phyloP scores from a whole-genome alignment of 2,329 filamentous ascomycete genomes.

The Pseudogymnoascus sp. region DNA sequence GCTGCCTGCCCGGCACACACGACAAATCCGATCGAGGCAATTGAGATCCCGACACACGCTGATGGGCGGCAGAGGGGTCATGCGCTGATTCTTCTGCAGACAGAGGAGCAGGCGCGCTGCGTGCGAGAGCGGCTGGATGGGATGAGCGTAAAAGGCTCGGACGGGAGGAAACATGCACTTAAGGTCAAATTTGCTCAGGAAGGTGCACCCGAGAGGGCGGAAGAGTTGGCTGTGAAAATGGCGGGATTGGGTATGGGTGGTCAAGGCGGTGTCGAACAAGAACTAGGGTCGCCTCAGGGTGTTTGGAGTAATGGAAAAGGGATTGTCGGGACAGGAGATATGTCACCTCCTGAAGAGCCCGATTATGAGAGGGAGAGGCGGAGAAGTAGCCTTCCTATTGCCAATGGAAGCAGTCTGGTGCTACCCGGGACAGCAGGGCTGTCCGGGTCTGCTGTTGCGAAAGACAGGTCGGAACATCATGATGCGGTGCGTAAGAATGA shows the following conservation, averaged over 20 bases:
- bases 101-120: background rate
- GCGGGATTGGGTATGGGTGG: background rate
- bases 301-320: background rate
- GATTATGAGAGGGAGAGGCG: background rate
- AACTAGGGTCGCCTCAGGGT: background rate
- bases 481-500: background rate
- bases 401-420: background rate
- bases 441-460: background rate
- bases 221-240: background rate
- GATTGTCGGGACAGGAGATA: background rate
- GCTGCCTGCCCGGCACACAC: background rate
- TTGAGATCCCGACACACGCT: background rate
- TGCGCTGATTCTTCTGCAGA: slow-evolving; percentile 1
- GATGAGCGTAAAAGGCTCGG: slow-evolving; percentile 1
- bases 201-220: background rate
- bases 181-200: slow-evolving; percentile 6
- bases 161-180: background rate
- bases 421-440: background rate
- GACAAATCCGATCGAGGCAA: background rate
- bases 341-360: background rate
- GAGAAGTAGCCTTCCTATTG: background rate
- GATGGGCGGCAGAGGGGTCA: background rate
- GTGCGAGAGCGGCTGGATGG: slow-evolving; percentile 1
- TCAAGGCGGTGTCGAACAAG: background rate
- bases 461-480: background rate